Percentiles rank a stretch among this genome's conserved stretches.
phyloP scores from a whole-genome alignment of 2,329 filamentous ascomycete species.

The Diaporthe capsici region DNA sequence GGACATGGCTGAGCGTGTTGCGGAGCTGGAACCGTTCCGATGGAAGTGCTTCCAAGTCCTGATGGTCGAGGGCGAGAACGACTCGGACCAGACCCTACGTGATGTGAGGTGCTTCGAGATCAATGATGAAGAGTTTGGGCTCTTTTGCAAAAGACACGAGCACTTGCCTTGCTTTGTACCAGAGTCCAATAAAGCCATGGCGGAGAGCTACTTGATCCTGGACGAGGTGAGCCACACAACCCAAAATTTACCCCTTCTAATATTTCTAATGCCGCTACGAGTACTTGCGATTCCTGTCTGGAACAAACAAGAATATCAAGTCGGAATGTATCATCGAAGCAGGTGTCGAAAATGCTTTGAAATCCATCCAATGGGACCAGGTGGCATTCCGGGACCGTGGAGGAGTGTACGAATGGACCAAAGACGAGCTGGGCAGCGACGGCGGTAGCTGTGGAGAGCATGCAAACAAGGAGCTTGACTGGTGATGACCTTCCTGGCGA shows the following conservation, averaged over 20 bases:
- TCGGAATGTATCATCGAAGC: constrained; percentile 9
- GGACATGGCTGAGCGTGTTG: constrained; percentile 60
- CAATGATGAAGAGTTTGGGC: constrained; percentile 59
- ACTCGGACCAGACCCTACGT: constrained; percentile 55
- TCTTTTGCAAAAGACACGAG: constrained; percentile 61
- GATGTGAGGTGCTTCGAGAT: constrained; percentile 61
- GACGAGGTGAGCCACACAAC: constrained; percentile 54
- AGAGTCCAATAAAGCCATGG: constrained; percentile 66
- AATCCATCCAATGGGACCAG: constrained; percentile 14
- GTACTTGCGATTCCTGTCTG: constrained; percentile 21
- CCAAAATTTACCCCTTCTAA: neutral
- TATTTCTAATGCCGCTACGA: neutral
- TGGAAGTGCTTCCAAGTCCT: constrained; percentile 71
- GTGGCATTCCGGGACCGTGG: constrained; percentile 17
- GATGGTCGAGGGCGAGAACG: constrained; percentile 67
- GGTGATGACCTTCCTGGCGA: neutral
- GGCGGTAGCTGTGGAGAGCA: neutral
- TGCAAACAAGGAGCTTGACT: constrained; percentile 1
- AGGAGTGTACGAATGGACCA: constrained; percentile 32
- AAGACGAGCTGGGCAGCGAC: neutral
- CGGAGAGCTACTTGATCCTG: constrained; percentile 63
- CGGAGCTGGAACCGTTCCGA: constrained; percentile 60
- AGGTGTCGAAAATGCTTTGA: constrained; percentile 46
- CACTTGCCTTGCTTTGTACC: constrained; percentile 59
- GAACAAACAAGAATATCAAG: constrained; percentile 21